A percentile compares a stretch with the other conserved stretches of the same genome.
Conservation (phyloP, 192 early-diverging fungal genomes). For the Powellomyces hirtus region DNA sequence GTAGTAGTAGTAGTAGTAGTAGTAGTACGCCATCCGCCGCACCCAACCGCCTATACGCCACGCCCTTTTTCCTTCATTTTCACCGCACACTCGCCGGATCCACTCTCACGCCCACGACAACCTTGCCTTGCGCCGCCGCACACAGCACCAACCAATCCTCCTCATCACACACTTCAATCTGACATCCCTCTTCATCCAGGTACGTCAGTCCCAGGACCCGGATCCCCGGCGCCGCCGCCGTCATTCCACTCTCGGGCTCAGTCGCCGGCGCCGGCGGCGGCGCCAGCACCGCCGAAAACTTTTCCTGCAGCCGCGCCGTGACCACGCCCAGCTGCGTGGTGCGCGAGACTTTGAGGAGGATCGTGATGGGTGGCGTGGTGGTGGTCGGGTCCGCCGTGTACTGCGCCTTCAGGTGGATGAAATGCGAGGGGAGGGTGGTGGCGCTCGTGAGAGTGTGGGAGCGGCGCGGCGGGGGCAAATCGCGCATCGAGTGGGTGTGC, state of each 20-base stretch:
- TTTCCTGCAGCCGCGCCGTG: not conserved
- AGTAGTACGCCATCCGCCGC: too few relatives aligned
- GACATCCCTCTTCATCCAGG: constrained; percentile 12
- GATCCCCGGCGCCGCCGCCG: not conserved
- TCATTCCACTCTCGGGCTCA: not conserved
- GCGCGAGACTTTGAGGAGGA: not conserved
- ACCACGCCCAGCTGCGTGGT: not conserved
- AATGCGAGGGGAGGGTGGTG: not conserved
- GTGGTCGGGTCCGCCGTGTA: not conserved
- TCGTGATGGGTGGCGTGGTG: not conserved
- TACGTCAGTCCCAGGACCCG: constrained; percentile 13
- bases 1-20: too few relatives aligned
- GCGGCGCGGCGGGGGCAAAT: not conserved
- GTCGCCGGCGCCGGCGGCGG: not conserved
- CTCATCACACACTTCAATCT: constrained; percentile 25
- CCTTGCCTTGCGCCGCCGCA: not conserved
- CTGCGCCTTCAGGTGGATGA: constrained; percentile 6
- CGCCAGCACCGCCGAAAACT: not conserved
- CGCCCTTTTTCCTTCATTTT: too few relatives aligned
- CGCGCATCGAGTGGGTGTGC: not conserved
- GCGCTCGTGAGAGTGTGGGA: not conserved
- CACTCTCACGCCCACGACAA: not conserved
- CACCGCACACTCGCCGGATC: too few relatives aligned
- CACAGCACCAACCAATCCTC: constrained; percentile 24
- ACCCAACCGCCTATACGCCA: too few relatives aligned